Percentiles rank a stretch among this genome's conserved stretches.
Conservation (phyloP, 768 basidiomycete genomes). For the Russula virescens region DNA sequence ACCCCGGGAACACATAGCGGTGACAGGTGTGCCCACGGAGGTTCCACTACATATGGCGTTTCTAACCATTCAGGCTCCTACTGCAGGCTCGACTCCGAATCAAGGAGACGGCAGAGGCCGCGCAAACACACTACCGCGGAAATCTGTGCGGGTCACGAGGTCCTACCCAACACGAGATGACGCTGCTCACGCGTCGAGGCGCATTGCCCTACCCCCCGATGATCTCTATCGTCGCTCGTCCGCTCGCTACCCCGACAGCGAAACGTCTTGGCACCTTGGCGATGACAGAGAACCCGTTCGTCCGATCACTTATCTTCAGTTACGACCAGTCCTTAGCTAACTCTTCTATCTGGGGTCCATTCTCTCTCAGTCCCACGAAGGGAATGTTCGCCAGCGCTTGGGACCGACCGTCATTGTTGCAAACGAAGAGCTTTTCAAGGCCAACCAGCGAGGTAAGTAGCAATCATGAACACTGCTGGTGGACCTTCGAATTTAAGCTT, state of each 20-base stretch:
- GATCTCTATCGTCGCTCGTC: neutral
- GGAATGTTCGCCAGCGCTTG: neutral
- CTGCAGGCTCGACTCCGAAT: too few relatives aligned
- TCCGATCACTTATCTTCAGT: neutral
- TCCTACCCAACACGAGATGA: too few relatives aligned
- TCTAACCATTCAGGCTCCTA: too few relatives aligned
- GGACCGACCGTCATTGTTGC: slow-evolving; percentile 1
- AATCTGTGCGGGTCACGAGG: too few relatives aligned
- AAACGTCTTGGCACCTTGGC: neutral
- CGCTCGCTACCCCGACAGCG: neutral
- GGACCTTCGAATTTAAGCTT: too few relatives aligned
- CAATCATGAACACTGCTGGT: too few relatives aligned
- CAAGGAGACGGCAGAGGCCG: too few relatives aligned
- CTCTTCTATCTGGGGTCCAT: neutral
- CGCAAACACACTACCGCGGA: too few relatives aligned
- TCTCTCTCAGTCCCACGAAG: neutral
- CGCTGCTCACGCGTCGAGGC: neutral
- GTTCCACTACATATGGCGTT: neutral
- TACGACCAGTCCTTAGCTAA: neutral
- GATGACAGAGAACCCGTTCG: neutral
- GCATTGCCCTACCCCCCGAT: neutral
- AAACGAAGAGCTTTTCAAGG: neutral
- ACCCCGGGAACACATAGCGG: too few relatives aligned
- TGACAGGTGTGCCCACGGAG: too few relatives aligned
- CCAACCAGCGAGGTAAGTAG: slow-evolving; percentile 4